These are phyloP conservation scores for Lasiosphaeris hirsuta DNA, from an alignment of 495 filamentous ascomycete species.

Conservation along the genomic window DNA sequence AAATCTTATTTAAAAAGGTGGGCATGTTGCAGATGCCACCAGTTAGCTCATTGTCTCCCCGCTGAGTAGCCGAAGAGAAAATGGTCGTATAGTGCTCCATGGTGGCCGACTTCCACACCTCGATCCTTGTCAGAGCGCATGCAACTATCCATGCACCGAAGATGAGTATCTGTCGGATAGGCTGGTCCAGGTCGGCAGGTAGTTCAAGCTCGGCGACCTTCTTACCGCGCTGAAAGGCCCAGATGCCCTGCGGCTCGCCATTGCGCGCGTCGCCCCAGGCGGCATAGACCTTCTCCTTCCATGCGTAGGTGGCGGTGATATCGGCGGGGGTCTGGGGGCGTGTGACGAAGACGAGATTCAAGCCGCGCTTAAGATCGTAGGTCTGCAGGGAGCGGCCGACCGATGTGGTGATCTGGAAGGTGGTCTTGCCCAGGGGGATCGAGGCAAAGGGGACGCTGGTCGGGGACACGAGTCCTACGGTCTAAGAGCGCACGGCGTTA, in stretches of 20 bases:
- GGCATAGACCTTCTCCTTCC: conserved; percentile 81
- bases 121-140: conserved; percentile 68
- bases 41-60: conserved; percentile 59
- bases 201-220: conserved; percentile 69
- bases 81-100: conserved; percentile 88
- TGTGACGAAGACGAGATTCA: conserved; percentile 89
- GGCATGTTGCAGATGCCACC: conserved; percentile 78
- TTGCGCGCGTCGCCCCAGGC: conserved; percentile 68
- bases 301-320: conserved; percentile 83
- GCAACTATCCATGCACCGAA: conserved; percentile 93
- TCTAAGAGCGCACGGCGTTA: conserved; percentile 48
- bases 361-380: conserved; percentile 82
- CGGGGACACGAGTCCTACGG: conserved; percentile 87
- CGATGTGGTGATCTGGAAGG: conserved; percentile 95
- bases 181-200: conserved; percentile 56
- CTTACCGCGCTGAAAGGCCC: conserved; percentile 93
- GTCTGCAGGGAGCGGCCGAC: conserved; percentile 87
- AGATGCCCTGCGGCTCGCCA: conserved; percentile 63
- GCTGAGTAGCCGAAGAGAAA: conserved; percentile 42
- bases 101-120: conserved; percentile 83
- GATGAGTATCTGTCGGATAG: conserved; percentile 72
- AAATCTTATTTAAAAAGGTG: conserved; percentile 93
- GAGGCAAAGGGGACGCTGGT: conserved; percentile 84
- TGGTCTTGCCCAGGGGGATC: conserved; percentile 84
- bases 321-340: conserved; percentile 79